Percentiles rank a stretch among this genome's conserved stretches.
Evolutionary conservation across 192 early-diverging fungal genomes (phyloP).

Genomic region (Podila epicladia): DNA sequence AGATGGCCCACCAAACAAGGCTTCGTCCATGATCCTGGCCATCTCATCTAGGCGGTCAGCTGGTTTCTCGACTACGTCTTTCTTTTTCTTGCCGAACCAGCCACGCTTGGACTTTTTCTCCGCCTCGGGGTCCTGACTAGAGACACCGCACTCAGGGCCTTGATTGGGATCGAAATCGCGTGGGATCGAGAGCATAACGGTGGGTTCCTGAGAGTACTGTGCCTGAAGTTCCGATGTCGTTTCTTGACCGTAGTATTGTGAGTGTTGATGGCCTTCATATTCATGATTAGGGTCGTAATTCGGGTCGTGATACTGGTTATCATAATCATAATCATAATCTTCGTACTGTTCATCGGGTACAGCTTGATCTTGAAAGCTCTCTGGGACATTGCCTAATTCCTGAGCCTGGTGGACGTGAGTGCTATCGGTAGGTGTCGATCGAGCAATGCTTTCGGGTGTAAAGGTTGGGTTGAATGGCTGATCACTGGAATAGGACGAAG

Average conservation of each 20-base stretch:
- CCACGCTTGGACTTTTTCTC: conserved; percentile 12
- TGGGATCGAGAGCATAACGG: conserved; percentile 1
- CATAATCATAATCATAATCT: not conserved
- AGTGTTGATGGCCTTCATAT: not conserved
- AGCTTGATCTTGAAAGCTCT: not conserved
- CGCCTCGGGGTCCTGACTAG: not conserved
- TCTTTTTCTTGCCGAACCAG: conserved; percentile 41
- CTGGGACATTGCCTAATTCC: not conserved
- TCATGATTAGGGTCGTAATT: not conserved
- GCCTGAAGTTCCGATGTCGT: conserved; percentile 1
- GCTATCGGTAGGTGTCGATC: not conserved
- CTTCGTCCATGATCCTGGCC: conserved; percentile 42
- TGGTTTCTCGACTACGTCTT: conserved; percentile 4
- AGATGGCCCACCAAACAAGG: conserved; percentile 30
- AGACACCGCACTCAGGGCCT: conserved; percentile 1
- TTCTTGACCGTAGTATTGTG: conserved; percentile 2
- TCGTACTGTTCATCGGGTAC: not conserved
- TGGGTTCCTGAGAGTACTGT: conserved; percentile 1
- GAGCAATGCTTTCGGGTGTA: not conserved
- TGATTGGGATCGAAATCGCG: not conserved
- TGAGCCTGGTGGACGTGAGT: not conserved
- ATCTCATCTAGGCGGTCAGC: conserved; percentile 26
- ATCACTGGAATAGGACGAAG: conserved; percentile 26
- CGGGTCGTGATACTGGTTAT: not conserved
- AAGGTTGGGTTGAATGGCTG: conserved; percentile 28